These are phyloP conservation scores for Anisodus tanguticus DNA, from an alignment of 257 asterid genomes.

Conservation along the genomic window DNA sequence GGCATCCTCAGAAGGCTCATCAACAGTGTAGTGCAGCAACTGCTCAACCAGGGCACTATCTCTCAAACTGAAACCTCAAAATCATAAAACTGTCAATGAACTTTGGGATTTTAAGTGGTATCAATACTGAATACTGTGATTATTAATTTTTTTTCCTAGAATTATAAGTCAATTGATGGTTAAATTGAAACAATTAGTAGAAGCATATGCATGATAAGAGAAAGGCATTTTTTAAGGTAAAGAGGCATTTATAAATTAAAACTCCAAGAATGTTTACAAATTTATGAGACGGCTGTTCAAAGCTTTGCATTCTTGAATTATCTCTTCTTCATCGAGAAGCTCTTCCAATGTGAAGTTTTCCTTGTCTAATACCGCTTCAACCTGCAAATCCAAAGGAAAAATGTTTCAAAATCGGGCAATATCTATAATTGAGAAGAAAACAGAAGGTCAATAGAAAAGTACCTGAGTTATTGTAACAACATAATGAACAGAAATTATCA, in stretches of 20 bases:
- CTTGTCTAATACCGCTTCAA: slow-evolving; percentile 92
- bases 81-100: slow-evolving; percentile 24
- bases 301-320: slow-evolving; percentile 99
- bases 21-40: slow-evolving; percentile 78
- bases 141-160: not conserved
- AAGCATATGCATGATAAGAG: slow-evolving; percentile 22
- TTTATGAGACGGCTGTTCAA: slow-evolving; percentile 93
- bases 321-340: slow-evolving; percentile 98
- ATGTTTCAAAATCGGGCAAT: not conserved
- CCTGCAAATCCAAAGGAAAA: slow-evolving; percentile 49
- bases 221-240: not conserved
- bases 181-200: slow-evolving; percentile 5
- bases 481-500: slow-evolving; percentile 12
- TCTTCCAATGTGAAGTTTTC: slow-evolving; percentile 89
- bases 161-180: not conserved
- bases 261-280: slow-evolving; percentile 56
- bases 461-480: not conserved
- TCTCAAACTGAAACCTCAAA: slow-evolving; percentile 69
- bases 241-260: not conserved
- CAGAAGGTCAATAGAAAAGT: not conserved
- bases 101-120: slow-evolving; percentile 9
- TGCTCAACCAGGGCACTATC: slow-evolving; percentile 89
- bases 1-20: slow-evolving; percentile 85
- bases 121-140: not conserved
- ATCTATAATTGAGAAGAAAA: slow-evolving; percentile 5